Evolutionary conservation across 208 protist genomes (phyloP).

Genomic region (Porcisia deanei): DNA sequence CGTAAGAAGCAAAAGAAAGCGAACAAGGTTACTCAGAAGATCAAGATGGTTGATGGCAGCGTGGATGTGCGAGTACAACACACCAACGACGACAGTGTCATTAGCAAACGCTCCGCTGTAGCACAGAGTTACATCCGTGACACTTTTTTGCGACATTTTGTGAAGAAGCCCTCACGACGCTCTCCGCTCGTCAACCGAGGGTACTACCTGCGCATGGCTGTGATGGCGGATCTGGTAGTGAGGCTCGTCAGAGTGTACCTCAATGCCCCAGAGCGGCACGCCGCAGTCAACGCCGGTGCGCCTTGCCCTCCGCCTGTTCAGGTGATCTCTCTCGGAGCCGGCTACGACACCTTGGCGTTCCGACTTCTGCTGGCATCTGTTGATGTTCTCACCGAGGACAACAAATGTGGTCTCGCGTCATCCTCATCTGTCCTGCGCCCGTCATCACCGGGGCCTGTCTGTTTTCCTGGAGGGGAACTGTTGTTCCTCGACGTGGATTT

Average conservation of each 20-base stretch:
- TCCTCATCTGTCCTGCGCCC: neutral
- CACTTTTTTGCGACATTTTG: conserved; percentile 80
- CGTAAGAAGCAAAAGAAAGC: conserved; percentile 62
- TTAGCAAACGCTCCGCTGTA: conserved; percentile 90
- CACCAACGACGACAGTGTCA: conserved; percentile 92
- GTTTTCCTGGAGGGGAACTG: conserved; percentile 28
- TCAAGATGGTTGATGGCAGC: conserved; percentile 42
- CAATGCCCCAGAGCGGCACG: neutral
- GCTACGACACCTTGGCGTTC: conserved; percentile 88
- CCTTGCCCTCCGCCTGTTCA: conserved; percentile 42
- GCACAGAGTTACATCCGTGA: conserved; percentile 73
- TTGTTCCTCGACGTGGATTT: conserved; percentile 88
- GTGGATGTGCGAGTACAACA: conserved; percentile 83
- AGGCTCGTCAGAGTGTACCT: conserved; percentile 31
- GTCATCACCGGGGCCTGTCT: neutral
- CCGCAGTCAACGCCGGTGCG: neutral
- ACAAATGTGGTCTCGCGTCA: neutral
- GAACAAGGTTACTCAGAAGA: conserved; percentile 48
- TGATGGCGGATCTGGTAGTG: conserved; percentile 76
- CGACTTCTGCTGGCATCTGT: conserved; percentile 45
- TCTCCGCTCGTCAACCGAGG: conserved; percentile 90
- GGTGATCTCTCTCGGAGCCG: conserved; percentile 86
- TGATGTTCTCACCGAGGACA: neutral
- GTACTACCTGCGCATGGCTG: conserved; percentile 87
- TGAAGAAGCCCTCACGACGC: conserved; percentile 72